Conservation (phyloP, 345 rosid genomes). For the Syzygium grande region DNA sequence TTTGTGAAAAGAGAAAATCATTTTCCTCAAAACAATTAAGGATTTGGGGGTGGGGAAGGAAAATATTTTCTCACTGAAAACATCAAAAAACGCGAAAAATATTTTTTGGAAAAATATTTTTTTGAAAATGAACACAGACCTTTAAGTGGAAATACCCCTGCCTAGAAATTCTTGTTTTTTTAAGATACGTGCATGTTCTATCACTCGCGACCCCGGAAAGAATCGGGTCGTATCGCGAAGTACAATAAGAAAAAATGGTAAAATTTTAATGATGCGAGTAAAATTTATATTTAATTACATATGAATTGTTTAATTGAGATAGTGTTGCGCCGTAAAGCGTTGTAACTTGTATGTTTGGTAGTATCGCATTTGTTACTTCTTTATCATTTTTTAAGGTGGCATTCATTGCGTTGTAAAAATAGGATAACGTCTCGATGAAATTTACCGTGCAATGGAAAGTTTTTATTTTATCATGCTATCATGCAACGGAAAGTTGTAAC, state of each 20-base stretch:
- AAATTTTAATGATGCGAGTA: too few species aligned
- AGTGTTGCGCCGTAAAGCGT: fast-evolving
- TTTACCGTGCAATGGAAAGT: not conserved
- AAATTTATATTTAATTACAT: not conserved
- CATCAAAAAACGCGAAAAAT: too few species aligned
- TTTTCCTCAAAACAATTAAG: too few species aligned
- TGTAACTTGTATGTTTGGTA: not conserved
- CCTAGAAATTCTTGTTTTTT: not conserved
- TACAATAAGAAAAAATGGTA: too few species aligned
- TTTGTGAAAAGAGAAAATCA: too few species aligned
- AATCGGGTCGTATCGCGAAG: too few species aligned
- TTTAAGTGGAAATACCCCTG: not conserved
- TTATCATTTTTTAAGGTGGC: not conserved
- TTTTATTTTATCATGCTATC: not conserved
- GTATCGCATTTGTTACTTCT: not conserved
- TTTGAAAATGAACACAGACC: too few species aligned
- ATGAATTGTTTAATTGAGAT: not conserved
- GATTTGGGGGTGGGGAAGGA: too few species aligned
- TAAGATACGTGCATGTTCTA: too few species aligned
- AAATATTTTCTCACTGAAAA: too few species aligned
- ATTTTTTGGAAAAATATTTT: too few species aligned
- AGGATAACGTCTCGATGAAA: fast-evolving
- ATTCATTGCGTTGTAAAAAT: not conserved
- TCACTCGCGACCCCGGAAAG: too few species aligned
- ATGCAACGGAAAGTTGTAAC: not conserved